Conservation (phyloP, 2,329 filamentous ascomycete genomes). For the Leptodontidium sp. region DNA sequence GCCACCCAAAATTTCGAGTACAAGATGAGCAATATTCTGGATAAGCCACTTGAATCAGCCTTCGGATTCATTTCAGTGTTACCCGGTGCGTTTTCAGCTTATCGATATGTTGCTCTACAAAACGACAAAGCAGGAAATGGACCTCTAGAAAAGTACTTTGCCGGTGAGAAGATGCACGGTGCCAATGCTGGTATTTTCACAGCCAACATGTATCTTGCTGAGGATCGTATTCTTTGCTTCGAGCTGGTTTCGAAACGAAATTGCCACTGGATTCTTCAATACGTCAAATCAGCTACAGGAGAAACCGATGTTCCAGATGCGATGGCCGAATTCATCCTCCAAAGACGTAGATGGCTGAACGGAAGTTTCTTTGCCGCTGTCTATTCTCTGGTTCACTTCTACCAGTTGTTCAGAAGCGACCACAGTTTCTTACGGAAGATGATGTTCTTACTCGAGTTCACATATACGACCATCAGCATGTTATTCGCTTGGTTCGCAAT, state of each 20-base stretch:
- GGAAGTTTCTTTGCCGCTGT: conserved; percentile 98
- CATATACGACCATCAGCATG: conserved; percentile 96
- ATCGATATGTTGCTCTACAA: conserved; percentile 91
- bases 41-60: conserved; percentile 95
- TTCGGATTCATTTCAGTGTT: conserved; percentile 98
- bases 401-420: conserved; percentile 93
- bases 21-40: conserved; percentile 99
- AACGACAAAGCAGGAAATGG: conserved; percentile 96
- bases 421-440: conserved; percentile 88
- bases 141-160: conserved; percentile 95
- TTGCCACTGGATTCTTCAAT: conserved; percentile 96
- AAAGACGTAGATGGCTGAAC: conserved; percentile 96
- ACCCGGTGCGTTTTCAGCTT: conserved; percentile 97
- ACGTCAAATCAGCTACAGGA: conserved; percentile 96
- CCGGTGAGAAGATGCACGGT: conserved; percentile 90
- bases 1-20: conserved; percentile 99
- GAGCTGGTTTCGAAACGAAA: conserved; percentile 97
- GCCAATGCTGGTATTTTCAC: conserved; percentile 95
- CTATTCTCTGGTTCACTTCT: conserved; percentile 93
- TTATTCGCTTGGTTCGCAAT: conserved; percentile 99
- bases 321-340: conserved; percentile 93
- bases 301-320: conserved; percentile 97
- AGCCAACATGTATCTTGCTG: conserved; percentile 98
- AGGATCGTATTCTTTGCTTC: conserved; percentile 98
- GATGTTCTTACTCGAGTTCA: conserved; percentile 90